Evolutionary conservation across 2,329 filamentous ascomycete genomes (phyloP), one percentile per base, ranked within the genome.

Genomic region (Venturia nashicola): DNA sequence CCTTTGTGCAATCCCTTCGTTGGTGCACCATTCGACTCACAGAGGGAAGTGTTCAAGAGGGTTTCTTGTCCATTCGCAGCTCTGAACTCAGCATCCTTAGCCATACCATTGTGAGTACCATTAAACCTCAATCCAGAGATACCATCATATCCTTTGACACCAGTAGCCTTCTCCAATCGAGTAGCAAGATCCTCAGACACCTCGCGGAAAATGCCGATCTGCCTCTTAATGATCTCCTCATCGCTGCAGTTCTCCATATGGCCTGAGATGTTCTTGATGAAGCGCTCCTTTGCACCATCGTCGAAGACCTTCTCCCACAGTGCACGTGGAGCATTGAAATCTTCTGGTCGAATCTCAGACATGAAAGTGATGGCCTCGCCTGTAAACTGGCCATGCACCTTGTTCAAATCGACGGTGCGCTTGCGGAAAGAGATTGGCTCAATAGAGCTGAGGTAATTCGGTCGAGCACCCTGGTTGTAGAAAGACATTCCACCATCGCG

Each of bases 401-500:
- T 78, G 73, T 79, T 76, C 18, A 80, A 72, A 66, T 82, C 74
- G 59, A 80, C 73, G 6, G 69, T 71, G 40, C 80, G 75, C 60
- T 78, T 66, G 54, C 73, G 74, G 75, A 82, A 81, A n/a, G 70
- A 70, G 57, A 82, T 78, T 0, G 80, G 80, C 69, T 80, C 72
- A 61, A 82, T 81, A 11, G 79, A 81, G 42, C 77, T 79, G 14
- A 82, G 77, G 71, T 85, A 86, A 68, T 81, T 79, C 16, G 82
- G 80, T 66, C 83, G 80, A 3, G 80, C 76, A 62, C 83, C 83
- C 69, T 86, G 83, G 75, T 90, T 88, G 71, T 82, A 79, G 69
- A 85, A 83, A 1, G 85, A 82, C 86, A 90, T 91, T 65, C 73
- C 71, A 18, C 89, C 89, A 70, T 91, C 88, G 66, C 88, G 84